Evolutionary conservation across 140 eudicot genomes (phyloP).

Genomic region (Anethum foeniculum): DNA sequence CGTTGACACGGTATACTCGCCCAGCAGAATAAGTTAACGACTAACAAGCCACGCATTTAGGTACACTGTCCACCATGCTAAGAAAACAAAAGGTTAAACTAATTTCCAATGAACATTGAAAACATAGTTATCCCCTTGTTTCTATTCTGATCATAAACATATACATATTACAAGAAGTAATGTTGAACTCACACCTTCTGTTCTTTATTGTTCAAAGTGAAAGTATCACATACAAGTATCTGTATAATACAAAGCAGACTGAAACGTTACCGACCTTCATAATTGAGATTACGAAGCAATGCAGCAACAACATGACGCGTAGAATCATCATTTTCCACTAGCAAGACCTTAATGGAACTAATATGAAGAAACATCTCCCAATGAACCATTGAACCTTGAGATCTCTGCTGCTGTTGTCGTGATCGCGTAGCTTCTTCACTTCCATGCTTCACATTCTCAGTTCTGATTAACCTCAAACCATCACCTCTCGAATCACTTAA

Average conservation of each 20-base stretch:
- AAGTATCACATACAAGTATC: neutral
- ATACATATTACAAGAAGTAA: neutral
- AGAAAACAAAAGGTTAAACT: neutral
- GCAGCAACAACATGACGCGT: conserved; percentile 83
- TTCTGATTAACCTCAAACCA: neutral
- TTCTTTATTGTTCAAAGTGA: neutral
- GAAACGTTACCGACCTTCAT: conserved; percentile 56
- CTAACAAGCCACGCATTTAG: neutral
- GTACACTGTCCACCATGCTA: neutral
- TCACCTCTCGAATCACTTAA: neutral
- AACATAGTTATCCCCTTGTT: neutral
- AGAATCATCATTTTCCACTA: conserved; percentile 82
- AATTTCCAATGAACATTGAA: neutral
- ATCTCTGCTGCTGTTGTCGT: conserved; percentile 33
- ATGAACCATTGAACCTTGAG: conserved; percentile 43
- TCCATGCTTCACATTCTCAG: conserved; percentile 1
- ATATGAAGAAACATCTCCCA: conserved; percentile 82
- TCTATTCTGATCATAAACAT: neutral
- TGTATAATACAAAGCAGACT: neutral
- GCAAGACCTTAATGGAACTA: conserved; percentile 65
- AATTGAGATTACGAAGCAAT: conserved; percentile 72
- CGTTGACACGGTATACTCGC: neutral
- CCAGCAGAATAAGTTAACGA: neutral
- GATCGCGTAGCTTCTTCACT: conserved; percentile 19
- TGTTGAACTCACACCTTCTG: neutral